phyloP scores from a whole-genome alignment of 2,329 filamentous ascomycete species.

The Juglanconis oblonga region DNA sequence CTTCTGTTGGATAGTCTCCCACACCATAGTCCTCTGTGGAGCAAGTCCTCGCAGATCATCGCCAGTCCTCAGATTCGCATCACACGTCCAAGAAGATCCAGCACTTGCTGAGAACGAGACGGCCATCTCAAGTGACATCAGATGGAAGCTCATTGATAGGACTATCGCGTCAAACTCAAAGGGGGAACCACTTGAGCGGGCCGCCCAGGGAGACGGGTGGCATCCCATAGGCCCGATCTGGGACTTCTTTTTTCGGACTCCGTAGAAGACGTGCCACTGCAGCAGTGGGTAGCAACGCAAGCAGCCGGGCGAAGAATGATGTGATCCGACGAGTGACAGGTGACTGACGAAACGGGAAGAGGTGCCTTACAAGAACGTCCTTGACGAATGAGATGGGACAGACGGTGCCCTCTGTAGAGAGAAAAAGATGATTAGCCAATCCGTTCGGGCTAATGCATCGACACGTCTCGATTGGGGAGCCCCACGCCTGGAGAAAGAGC shows the following conservation, averaged over 20 bases:
- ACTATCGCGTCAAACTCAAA: not conserved
- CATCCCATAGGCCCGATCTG: conserved; percentile 15
- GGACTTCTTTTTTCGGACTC: conserved; percentile 2
- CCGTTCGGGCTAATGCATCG: conserved; percentile 32
- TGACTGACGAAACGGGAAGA: conserved; percentile 19
- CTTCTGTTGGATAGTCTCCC: not conserved
- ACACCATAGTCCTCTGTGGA: no score
- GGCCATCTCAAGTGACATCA: conserved; percentile 5
- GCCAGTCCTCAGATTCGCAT: no score
- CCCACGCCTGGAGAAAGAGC: not conserved
- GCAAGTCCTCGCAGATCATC: no score
- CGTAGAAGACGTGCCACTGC: not conserved
- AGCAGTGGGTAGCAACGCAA: conserved; percentile 15
- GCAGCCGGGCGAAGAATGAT: no score
- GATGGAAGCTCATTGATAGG: not conserved
- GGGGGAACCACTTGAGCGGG: conserved; percentile 2
- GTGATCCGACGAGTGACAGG: conserved; percentile 18
- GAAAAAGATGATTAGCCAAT: conserved; percentile 37
- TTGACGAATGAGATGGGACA: conserved; percentile 84
- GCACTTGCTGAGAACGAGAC: conserved; percentile 4
- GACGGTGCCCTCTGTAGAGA: conserved; percentile 68
- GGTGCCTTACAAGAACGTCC: conserved; percentile 69
- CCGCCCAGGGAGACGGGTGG: conserved; percentile 1
- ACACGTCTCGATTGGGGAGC: conserved; percentile 17
- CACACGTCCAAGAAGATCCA: not conserved